Conservation (phyloP, 2,329 filamentous ascomycete species). For the Periconia sp. region DNA sequence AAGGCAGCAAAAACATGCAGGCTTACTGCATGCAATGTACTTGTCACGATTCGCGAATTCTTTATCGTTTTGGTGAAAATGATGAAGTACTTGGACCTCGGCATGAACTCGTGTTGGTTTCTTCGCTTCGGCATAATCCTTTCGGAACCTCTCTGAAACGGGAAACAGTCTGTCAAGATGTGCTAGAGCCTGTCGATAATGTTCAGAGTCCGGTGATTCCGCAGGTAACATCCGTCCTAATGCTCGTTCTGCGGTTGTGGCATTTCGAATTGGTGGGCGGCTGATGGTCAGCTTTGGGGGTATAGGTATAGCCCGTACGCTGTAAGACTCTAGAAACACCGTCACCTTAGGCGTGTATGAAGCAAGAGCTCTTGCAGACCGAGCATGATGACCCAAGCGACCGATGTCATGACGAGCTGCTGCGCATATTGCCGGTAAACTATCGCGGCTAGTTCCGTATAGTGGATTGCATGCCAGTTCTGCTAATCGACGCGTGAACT, state of each 20-base stretch:
- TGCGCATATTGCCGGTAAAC: not conserved
- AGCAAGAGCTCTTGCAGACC: constrained; percentile 44
- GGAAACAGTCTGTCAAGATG: constrained; percentile 32
- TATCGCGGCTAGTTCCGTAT: not conserved
- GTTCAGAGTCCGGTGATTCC: constrained; percentile 15
- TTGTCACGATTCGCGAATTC: constrained; percentile 45
- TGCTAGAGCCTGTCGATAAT: constrained; percentile 12
- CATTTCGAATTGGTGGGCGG: constrained; percentile 18
- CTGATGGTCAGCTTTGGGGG: constrained; percentile 13
- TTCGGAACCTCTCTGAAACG: constrained; percentile 23
- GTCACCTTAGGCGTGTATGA: constrained; percentile 32
- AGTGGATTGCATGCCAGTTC: not conserved
- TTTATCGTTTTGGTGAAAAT: constrained; percentile 42
- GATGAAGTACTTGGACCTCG: constrained; percentile 53
- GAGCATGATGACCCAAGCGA: constrained; percentile 48
- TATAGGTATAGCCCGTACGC: constrained; percentile 17
- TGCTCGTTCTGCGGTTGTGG: constrained; percentile 1
- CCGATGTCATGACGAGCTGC: constrained; percentile 48
- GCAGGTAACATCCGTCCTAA: constrained; percentile 29
- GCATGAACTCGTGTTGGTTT: constrained; percentile 45
- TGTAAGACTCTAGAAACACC: constrained; percentile 35
- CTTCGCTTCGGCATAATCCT: constrained; percentile 24
- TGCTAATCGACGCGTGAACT: not conserved
- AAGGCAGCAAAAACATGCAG: constrained; percentile 54
- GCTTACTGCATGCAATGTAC: constrained; percentile 57